A percentile compares a stretch with the other conserved stretches of the same genome.
These are phyloP conservation scores for Vaccinium myrtillus DNA, from an alignment of 148 eudicot species.

Conservation along the genomic window DNA sequence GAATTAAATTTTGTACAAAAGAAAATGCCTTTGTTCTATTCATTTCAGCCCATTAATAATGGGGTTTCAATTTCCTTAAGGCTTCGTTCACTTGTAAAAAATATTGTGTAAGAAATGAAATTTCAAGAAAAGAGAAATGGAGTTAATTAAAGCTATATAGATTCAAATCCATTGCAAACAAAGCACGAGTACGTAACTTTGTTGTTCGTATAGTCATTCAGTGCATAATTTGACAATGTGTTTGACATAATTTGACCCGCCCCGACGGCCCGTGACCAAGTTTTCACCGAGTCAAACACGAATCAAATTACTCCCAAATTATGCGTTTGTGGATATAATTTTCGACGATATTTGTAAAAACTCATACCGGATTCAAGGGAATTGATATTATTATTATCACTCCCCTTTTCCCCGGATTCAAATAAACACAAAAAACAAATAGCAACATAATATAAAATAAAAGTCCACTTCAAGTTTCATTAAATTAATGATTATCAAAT, in stretches of 20 bases:
- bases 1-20: background rate
- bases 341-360: background rate
- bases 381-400: too few species aligned
- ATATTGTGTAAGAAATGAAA: too few species aligned
- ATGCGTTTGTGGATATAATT: too few species aligned
- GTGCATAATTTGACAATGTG: background rate
- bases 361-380: background rate
- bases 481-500: slow-evolving; percentile 7
- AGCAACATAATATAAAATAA: background rate
- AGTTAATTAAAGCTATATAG: background rate
- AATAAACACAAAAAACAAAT: background rate
- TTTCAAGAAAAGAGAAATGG: too few species aligned
- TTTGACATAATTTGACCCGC: background rate
- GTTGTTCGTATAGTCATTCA: background rate
- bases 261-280: background rate
- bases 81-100: too few species aligned
- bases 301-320: background rate
- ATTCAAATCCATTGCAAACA: background rate
- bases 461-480: background rate
- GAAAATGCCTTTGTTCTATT: background rate
- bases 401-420: background rate
- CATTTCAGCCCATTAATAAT: background rate
- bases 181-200: background rate
- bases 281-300: background rate
- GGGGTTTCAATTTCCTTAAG: too few species aligned